Percentiles rank a stretch among this genome's conserved stretches.
These are phyloP conservation scores for Fusarium nodosum DNA, from an alignment of 2,329 filamentous ascomycete species.

Conservation along the genomic window DNA sequence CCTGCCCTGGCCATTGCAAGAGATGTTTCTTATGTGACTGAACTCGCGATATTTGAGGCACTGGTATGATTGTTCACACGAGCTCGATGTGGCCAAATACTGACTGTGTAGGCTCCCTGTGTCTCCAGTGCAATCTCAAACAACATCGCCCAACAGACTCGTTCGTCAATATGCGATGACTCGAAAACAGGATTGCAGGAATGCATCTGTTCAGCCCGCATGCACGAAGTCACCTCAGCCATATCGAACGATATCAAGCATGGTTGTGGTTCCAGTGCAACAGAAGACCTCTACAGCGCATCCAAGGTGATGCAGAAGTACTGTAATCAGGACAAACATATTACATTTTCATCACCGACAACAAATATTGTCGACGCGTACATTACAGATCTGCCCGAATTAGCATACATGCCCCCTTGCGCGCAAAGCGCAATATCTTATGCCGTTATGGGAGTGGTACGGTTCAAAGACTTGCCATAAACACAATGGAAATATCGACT, in stretches of 20 bases:
- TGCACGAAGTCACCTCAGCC: constrained; percentile 54
- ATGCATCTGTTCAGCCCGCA: constrained; percentile 65
- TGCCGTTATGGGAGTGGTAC: constrained; percentile 52
- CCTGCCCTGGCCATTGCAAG: constrained; percentile 25
- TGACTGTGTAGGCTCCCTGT: constrained; percentile 62
- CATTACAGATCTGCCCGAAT: constrained; percentile 63
- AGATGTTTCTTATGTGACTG: constrained; percentile 60
- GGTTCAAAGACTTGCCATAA: background rate
- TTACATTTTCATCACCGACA: constrained; percentile 60
- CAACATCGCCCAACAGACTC: constrained; percentile 60
- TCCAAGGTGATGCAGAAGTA: constrained; percentile 62
- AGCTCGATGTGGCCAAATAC: background rate
- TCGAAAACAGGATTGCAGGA: constrained; percentile 62
- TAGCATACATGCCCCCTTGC: constrained; percentile 58
- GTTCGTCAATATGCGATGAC: constrained; percentile 58
- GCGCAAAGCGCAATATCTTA: constrained; percentile 51
- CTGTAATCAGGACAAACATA: constrained; percentile 59
- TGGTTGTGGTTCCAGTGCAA: constrained; percentile 62
- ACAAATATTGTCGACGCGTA: constrained; percentile 60
- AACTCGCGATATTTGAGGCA: constrained; percentile 58
- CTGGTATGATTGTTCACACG: constrained; percentile 52
- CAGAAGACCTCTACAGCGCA: constrained; percentile 63
- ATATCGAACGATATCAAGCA: constrained; percentile 59
- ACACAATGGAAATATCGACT: background rate
- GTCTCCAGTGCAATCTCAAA: constrained; percentile 61